Percentiles rank a stretch among this genome's conserved stretches.
These are phyloP conservation scores for Lichtheimia corymbifera DNA, from an alignment of 371 early-diverging fungal species.

Conservation along the genomic window DNA sequence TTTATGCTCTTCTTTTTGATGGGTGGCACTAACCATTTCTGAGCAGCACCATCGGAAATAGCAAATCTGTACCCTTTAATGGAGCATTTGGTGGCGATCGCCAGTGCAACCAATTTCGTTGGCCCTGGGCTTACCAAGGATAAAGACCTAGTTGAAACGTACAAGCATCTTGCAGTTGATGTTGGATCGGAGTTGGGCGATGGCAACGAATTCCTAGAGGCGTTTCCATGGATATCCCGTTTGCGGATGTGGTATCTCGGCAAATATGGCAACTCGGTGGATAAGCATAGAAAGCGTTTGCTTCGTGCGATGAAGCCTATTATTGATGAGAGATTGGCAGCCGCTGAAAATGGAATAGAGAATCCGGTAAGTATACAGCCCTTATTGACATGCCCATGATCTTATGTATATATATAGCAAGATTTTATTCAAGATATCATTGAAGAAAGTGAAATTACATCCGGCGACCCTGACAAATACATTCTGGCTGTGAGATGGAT, in stretches of 20 bases:
- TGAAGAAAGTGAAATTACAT: background rate
- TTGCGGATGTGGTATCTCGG: slow-evolving; percentile 13
- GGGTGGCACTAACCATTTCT: background rate
- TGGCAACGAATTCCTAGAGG: slow-evolving; percentile 4
- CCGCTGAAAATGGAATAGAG: too few relatives aligned
- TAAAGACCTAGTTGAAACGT: slow-evolving; percentile 10
- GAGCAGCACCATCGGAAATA: slow-evolving; percentile 2
- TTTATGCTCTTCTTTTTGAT: background rate
- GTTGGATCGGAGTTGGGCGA: slow-evolving; percentile 9
- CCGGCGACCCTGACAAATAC: background rate
- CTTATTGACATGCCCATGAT: background rate
- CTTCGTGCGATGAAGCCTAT: background rate
- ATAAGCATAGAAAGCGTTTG: background rate
- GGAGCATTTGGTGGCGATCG: slow-evolving; percentile 12
- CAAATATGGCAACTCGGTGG: too few relatives aligned
- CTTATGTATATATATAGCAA: too few relatives aligned
- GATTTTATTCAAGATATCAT: slow-evolving; percentile 22
- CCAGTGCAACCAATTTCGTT: slow-evolving; percentile 20
- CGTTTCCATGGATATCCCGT: slow-evolving; percentile 7
- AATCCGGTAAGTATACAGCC: background rate
- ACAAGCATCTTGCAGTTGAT: slow-evolving; percentile 19
- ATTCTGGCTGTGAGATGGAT: slow-evolving; percentile 1
- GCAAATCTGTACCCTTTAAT: slow-evolving; percentile 12
- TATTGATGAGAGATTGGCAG: background rate
- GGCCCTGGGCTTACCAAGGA: slow-evolving; percentile 17